Evolutionary conservation across 148 eudicot genomes (phyloP).

Genomic region (Heliosperma pusillum): DNA sequence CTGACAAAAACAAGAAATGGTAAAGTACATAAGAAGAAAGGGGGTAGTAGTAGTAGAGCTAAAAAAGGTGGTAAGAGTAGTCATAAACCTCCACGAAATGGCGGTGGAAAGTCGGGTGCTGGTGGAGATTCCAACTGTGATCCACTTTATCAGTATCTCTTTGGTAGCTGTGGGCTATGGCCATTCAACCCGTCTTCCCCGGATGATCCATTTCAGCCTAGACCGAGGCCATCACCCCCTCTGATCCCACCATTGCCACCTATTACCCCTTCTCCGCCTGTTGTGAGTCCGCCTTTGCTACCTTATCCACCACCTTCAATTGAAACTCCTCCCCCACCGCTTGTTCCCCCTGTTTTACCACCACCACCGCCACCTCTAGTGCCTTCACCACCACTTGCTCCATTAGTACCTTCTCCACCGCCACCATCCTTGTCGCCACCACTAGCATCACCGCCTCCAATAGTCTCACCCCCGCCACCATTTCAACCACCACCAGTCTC

Average conservation of each 20-base stretch:
- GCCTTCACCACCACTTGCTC: slow-evolving; percentile 15
- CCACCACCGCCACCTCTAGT: slow-evolving; percentile 11
- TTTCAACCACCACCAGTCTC: background rate
- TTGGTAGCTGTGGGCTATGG: slow-evolving; percentile 30
- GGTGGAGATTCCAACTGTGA: slow-evolving; percentile 20
- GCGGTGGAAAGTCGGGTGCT: slow-evolving; percentile 10
- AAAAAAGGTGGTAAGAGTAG: slow-evolving; percentile 10
- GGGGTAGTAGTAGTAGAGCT: slow-evolving; percentile 14
- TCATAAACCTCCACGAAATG: background rate
- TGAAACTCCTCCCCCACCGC: slow-evolving; percentile 2
- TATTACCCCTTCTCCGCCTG: slow-evolving; percentile 11
- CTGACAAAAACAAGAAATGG: slow-evolving; percentile 11
- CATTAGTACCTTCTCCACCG: background rate
- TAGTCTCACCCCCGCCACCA: background rate
- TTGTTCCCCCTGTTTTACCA: slow-evolving; percentile 5
- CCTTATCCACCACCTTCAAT: background rate
- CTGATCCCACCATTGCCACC: slow-evolving; percentile 13
- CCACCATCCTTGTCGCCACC: slow-evolving; percentile 12
- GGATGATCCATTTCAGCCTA: slow-evolving; percentile 25
- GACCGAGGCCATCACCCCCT: slow-evolving; percentile 28
- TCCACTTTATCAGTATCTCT: slow-evolving; percentile 32
- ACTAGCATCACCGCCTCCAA: background rate
- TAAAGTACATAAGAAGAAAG: slow-evolving; percentile 16
- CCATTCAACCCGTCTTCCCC: slow-evolving; percentile 24
- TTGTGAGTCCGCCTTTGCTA: slow-evolving; percentile 6